Evolutionary conservation across 495 filamentous ascomycete genomes (phyloP).

Genomic region (Tirmania nivea): DNA sequence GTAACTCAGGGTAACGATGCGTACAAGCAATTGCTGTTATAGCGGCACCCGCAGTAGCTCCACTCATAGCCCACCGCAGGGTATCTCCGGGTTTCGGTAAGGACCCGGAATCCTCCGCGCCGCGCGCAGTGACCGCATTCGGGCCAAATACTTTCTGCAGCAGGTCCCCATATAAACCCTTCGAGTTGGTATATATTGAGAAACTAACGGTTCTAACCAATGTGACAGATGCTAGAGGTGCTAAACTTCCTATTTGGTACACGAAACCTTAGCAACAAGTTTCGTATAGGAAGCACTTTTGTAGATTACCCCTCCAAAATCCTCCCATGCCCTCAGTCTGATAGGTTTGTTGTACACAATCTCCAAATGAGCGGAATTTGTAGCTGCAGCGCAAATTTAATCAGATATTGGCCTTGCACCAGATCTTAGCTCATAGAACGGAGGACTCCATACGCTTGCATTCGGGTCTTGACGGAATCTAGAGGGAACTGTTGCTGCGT

Average conservation of each 20-base stretch:
- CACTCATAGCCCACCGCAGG: constrained; percentile 43
- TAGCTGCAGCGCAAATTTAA: constrained; percentile 27
- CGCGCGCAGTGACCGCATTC: constrained; percentile 6
- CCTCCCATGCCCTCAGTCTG: constrained; percentile 46
- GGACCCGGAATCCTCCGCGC: background rate
- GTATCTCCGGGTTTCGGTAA: background rate
- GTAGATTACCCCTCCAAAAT: constrained; percentile 49
- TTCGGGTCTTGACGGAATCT: constrained; percentile 67
- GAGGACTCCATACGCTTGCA: constrained; percentile 38
- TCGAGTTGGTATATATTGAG: constrained; percentile 70
- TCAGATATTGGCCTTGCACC: background rate
- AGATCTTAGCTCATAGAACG: too few species aligned
- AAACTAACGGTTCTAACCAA: constrained; percentile 82
- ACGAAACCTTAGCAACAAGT: constrained; percentile 2
- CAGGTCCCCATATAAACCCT: constrained; percentile 41
- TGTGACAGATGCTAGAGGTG: constrained; percentile 70
- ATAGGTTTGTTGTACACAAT: constrained; percentile 54
- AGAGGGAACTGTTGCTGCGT: constrained; percentile 39
- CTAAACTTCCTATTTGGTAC: constrained; percentile 38
- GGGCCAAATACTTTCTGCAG: constrained; percentile 12
- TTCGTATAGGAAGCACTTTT: constrained; percentile 1
- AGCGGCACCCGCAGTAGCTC: constrained; percentile 54
- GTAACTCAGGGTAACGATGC: constrained; percentile 16
- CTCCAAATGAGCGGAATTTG: constrained; percentile 42
- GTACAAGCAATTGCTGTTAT: constrained; percentile 74